Percentiles rank a stretch among this genome's conserved stretches.
Conservation (phyloP, 441 rosid species). For the Erysimum pusillum region DNA sequence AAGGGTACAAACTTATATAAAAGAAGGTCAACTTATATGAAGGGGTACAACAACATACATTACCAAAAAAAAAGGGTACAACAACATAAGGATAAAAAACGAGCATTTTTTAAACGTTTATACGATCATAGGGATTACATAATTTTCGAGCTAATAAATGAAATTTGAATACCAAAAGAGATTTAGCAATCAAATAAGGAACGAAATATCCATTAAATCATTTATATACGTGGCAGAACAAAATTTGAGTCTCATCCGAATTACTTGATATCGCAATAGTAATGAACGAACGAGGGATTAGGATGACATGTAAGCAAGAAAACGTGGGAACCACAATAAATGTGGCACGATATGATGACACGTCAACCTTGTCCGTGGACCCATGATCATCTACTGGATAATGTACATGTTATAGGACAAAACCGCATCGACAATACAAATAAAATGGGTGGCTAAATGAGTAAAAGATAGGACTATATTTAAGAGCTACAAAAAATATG, state of each 20-base stretch:
- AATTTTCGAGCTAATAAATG: background rate
- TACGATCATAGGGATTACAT: background rate
- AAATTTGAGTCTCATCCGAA: constrained; percentile 31
- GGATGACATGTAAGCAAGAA: constrained; percentile 36
- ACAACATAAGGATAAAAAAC: background rate
- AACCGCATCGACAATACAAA: constrained; percentile 23
- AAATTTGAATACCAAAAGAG: background rate
- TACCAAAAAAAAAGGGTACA: too few relatives aligned
- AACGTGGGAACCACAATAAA: constrained; percentile 6
- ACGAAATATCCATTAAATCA: background rate
- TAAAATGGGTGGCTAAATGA: constrained; percentile 39
- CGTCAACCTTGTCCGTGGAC: constrained; percentile 42
- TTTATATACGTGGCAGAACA: constrained; percentile 29
- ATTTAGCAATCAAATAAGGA: background rate
- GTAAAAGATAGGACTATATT: constrained; percentile 16
- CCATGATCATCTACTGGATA: constrained; percentile 34
- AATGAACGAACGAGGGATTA: constrained; percentile 24
- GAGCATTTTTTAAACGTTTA: background rate
- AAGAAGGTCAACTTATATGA: background rate
- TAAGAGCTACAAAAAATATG: constrained; percentile 21
- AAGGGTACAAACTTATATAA: background rate
- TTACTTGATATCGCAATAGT: constrained; percentile 8
- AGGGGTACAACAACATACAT: too few relatives aligned
- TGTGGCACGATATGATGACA: constrained; percentile 15
- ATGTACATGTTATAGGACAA: constrained; percentile 30